Conservation (phyloP, 2,329 filamentous ascomycete species). For the Magnaporthales sp. region DNA sequence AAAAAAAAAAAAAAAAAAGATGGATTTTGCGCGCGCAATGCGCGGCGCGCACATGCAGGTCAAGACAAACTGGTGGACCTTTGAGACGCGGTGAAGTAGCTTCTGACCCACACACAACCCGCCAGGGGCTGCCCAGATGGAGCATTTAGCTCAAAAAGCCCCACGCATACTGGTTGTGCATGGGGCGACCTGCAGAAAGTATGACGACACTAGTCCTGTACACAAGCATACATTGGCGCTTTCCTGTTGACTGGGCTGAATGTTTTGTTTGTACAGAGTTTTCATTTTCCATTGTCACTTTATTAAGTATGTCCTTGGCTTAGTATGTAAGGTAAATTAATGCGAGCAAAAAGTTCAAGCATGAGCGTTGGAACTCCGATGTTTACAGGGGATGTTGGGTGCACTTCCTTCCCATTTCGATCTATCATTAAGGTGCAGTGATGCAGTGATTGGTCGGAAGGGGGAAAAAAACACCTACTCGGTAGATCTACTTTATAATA, state of each 20-base stretch:
- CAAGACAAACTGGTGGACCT: background rate
- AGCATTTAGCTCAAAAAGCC: background rate
- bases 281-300: background rate
- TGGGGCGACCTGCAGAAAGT: background rate
- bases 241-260: background rate
- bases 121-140: background rate
- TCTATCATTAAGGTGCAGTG: background rate
- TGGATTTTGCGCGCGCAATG: background rate
- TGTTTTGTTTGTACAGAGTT: background rate
- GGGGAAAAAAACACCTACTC: background rate
- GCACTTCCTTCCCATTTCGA: background rate
- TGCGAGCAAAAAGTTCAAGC: background rate
- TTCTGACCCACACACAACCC: background rate
- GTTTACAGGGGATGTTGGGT: background rate
- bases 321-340: too few relatives aligned
- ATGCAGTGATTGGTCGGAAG: background rate
- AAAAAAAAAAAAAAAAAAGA: background rate
- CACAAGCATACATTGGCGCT: background rate
- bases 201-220: background rate
- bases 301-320: background rate
- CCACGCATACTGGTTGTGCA: background rate
- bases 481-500: background rate
- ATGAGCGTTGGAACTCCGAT: background rate
- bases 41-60: background rate
- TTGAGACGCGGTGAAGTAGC: background rate